A percentile compares a stretch with the other conserved stretches of the same genome.
These are phyloP conservation scores for Udeniomyces megalosporus DNA, from an alignment of 768 basidiomycete genomes.

Conservation along the genomic window DNA sequence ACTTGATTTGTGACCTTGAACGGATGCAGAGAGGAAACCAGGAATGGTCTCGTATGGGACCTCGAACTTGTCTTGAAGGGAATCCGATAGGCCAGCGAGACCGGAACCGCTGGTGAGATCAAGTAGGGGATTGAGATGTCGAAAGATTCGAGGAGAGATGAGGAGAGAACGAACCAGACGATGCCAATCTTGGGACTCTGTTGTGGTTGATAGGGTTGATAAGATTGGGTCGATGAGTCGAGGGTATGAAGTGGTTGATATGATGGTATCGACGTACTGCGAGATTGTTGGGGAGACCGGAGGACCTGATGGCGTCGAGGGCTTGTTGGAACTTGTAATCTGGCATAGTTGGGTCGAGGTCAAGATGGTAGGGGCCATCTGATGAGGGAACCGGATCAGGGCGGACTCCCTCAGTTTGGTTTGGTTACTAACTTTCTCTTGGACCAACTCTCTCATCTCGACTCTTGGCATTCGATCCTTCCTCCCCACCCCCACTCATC, in stretches of 20 bases:
- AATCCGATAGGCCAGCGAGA: slow-evolving; percentile 53
- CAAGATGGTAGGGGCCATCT: neutral
- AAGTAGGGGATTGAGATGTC: no score
- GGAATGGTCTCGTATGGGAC: slow-evolving; percentile 52
- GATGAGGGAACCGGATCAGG: neutral
- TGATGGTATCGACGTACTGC: neutral
- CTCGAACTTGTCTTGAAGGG: slow-evolving; percentile 22
- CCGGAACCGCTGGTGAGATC: slow-evolving; percentile 67
- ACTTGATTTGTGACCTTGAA: slow-evolving; percentile 62
- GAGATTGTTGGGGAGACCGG: neutral
- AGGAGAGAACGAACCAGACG: neutral
- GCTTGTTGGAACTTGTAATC: neutral
- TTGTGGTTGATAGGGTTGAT: neutral
- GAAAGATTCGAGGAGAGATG: slow-evolving; percentile 35
- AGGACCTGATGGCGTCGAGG: neutral
- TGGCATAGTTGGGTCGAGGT: neutral
- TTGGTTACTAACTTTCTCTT: neutral
- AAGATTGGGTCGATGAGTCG: neutral
- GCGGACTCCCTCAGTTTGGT: neutral
- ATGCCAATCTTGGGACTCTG: slow-evolving; percentile 8
- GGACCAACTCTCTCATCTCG: no score
- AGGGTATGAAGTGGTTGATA: no score
- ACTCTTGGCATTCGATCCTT: no score
- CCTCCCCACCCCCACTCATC: no score
- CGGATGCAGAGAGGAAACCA: slow-evolving; percentile 63